phyloP scores from a whole-genome alignment of 164 flowering plant genomes.

The Chloranthus sessilifolius region DNA sequence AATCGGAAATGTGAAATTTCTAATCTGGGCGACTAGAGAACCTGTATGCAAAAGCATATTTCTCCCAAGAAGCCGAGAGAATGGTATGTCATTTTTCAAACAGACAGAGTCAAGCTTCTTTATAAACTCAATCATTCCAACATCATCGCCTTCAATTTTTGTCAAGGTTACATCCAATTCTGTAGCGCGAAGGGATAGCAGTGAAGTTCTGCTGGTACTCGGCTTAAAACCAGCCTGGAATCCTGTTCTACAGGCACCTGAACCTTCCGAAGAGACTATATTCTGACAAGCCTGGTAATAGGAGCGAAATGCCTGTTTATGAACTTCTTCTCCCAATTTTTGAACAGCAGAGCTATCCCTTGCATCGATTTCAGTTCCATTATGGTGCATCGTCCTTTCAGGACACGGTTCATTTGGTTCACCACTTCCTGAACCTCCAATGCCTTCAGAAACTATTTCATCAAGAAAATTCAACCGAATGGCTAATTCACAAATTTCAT shows the following conservation, averaged over 20 bases:
- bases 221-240: constrained; percentile 93
- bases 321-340: constrained; percentile 64
- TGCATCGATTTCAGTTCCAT: constrained; percentile 72
- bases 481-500: constrained; percentile 84
- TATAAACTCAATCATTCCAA: constrained; percentile 84
- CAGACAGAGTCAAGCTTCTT: constrained; percentile 82
- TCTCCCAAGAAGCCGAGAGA: constrained; percentile 77
- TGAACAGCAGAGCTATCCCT: constrained; percentile 48
- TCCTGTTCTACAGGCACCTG: constrained; percentile 82
- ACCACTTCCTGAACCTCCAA: constrained; percentile 28
- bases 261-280: constrained; percentile 61
- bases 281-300: constrained; percentile 82
- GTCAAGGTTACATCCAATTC: constrained; percentile 72
- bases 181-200: constrained; percentile 72
- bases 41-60: constrained; percentile 61
- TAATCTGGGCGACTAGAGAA: constrained; percentile 61
- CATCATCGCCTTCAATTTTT: constrained; percentile 81
- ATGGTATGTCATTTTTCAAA: constrained; percentile 65
- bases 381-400: constrained; percentile 35
- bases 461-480: constrained; percentile 84
- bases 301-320: constrained; percentile 70
- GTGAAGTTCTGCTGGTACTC: constrained; percentile 67
- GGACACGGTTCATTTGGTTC: constrained; percentile 41
- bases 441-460: constrained; percentile 41
- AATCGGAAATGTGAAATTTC: constrained; percentile 81